Percentiles rank a stretch among this genome's conserved stretches.
Conservation (phyloP, 108 stramenopile species). For the Aureococcus anophagefferens region DNA sequence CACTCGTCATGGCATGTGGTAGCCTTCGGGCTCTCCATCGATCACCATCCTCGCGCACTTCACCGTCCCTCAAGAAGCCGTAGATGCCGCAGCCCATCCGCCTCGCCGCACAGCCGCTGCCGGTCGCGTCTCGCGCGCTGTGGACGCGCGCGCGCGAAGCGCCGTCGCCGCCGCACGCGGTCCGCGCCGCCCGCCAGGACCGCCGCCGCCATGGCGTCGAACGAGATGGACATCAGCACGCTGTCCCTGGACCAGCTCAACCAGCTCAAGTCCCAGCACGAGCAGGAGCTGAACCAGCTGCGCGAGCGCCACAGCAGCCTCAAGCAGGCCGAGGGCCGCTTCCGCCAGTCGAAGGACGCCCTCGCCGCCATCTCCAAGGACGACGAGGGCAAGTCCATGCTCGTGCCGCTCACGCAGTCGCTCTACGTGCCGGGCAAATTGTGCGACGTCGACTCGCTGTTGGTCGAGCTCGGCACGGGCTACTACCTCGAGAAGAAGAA, state of each 20-base stretch:
- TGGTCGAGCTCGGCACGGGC: not conserved
- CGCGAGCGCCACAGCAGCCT: not conserved
- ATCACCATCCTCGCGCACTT: too few relatives aligned
- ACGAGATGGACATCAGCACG: not conserved
- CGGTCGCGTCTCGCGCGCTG: too few relatives aligned
- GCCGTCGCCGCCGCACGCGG: too few relatives aligned
- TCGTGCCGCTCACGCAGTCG: not conserved
- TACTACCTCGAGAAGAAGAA: not conserved
- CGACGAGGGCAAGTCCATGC: not conserved
- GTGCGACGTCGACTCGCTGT: not conserved
- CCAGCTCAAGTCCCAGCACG: not conserved
- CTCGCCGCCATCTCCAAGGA: not conserved
- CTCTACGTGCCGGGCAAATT: not conserved
- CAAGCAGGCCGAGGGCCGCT: not conserved
- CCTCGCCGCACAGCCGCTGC: too few relatives aligned
- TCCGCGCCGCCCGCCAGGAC: too few relatives aligned
- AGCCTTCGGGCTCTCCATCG: too few relatives aligned
- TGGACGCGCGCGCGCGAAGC: too few relatives aligned
- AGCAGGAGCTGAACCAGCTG: not conserved
- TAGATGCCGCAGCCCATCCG: too few relatives aligned
- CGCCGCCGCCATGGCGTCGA: not conserved
- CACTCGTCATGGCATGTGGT: too few relatives aligned
- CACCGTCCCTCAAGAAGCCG: too few relatives aligned
- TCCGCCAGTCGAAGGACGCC: not conserved
- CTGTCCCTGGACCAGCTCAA: not conserved